A percentile compares a stretch with the other conserved stretches of the same genome.
Evolutionary conservation across 2,329 filamentous ascomycete genomes (phyloP).

Genomic region (Colletotrichum lupini): DNA sequence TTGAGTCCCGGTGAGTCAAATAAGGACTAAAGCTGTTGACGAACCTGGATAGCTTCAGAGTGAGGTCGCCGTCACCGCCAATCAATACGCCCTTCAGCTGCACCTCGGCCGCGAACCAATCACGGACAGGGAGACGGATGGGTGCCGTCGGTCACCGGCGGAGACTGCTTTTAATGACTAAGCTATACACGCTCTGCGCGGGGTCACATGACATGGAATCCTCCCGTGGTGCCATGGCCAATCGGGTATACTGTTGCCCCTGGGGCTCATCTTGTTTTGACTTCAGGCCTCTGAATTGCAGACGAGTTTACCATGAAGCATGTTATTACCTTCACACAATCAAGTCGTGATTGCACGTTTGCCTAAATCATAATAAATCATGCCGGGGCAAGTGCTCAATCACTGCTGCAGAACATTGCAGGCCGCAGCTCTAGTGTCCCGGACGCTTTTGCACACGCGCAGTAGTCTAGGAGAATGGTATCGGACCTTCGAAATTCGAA

Average conservation of each 20-base stretch:
- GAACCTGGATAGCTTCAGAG: background rate
- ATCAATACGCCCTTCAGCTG: slow-evolving; percentile 6
- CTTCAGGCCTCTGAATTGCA: slow-evolving; percentile 9
- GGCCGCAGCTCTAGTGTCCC: background rate
- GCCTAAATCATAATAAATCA: background rate
- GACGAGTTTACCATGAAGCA: background rate
- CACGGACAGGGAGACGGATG: background rate
- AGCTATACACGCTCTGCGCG: no score
- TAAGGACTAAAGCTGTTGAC: background rate
- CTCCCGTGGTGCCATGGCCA: background rate
- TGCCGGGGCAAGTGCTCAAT: background rate
- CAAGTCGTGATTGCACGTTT: background rate
- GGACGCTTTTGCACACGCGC: background rate
- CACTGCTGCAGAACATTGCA: background rate
- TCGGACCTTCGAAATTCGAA: background rate
- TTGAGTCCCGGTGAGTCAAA: background rate
- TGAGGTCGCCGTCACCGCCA: background rate
- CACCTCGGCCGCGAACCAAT: background rate
- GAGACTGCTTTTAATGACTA: background rate
- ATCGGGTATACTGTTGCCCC: background rate
- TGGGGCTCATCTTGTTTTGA: slow-evolving; percentile 28
- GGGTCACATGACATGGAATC: slow-evolving; percentile 1
- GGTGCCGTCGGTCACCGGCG: background rate
- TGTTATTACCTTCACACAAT: background rate
- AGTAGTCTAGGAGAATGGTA: background rate